These are phyloP conservation scores for Entomortierella chlamydospora DNA, from an alignment of 192 early-diverging fungal genomes.

Conservation along the genomic window DNA sequence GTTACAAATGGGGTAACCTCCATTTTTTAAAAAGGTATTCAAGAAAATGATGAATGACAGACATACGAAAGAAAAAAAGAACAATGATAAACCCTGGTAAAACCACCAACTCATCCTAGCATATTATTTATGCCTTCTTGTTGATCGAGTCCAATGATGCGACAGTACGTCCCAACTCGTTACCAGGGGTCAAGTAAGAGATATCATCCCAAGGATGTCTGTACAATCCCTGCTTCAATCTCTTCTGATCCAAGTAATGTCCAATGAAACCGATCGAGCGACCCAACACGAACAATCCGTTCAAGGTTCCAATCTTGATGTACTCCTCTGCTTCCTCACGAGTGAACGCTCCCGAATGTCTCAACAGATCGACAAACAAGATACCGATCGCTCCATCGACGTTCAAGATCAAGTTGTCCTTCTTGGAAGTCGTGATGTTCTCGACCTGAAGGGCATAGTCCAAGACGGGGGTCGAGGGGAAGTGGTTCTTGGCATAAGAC, in stretches of 20 bases:
- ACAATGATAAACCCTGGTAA: too few species aligned
- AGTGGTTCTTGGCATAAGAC: constrained; percentile 88
- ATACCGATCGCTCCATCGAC: constrained; percentile 96
- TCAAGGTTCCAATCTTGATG: constrained; percentile 93
- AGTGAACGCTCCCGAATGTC: constrained; percentile 93
- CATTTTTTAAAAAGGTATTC: too few species aligned
- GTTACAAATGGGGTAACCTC: too few species aligned
- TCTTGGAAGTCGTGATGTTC: constrained; percentile 95
- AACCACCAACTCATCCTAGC: too few species aligned
- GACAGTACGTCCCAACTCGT: constrained; percentile 58
- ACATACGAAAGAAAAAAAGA: too few species aligned
- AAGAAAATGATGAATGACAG: too few species aligned
- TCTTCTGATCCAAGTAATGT: constrained; percentile 97
- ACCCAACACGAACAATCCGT: constrained; percentile 96
- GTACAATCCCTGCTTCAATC: constrained; percentile 98
- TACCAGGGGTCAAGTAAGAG: constrained; percentile 80
- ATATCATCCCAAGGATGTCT: constrained; percentile 98
- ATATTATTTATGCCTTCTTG: constrained; percentile 46
- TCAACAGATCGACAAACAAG: constrained; percentile 94
- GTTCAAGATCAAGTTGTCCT: constrained; percentile 97
- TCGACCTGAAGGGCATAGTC: constrained; percentile 95
- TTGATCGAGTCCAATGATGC: constrained; percentile 45
- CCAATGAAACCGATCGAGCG: constrained; percentile 97
- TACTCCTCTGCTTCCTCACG: constrained; percentile 97
- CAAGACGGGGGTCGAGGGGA: constrained; percentile 86